phyloP scores from a whole-genome alignment of 768 basidiomycete genomes.

The Russula abietina region DNA sequence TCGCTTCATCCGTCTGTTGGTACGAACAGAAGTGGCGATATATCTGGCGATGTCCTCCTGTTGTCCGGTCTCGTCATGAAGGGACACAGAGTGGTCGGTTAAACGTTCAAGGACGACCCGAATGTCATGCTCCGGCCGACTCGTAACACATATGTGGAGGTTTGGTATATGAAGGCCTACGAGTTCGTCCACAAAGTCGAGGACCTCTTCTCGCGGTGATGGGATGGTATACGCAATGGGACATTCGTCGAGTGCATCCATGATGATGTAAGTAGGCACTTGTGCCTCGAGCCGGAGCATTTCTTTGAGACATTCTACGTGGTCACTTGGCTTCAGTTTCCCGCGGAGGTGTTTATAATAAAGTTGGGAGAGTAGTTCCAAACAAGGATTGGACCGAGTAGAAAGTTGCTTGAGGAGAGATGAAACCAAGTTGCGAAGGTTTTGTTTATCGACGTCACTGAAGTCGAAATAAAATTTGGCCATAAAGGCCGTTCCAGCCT shows the following conservation, averaged over 20 bases:
- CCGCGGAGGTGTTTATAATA: neutral
- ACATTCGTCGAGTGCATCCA: constrained; percentile 5
- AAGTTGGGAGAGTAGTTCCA: neutral
- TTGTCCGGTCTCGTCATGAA: neutral
- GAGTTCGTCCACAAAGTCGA: constrained; percentile 1
- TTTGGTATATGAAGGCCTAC: neutral
- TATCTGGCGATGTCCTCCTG: neutral
- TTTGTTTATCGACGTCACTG: constrained; percentile 3
- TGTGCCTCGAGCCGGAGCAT: too few species aligned
- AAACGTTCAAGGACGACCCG: neutral
- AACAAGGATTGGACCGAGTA: neutral
- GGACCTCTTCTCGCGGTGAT: neutral
- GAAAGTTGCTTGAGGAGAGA: neutral
- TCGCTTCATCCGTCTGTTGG: neutral
- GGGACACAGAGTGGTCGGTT: neutral
- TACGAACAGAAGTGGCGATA: neutral
- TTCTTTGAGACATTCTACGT: too few species aligned
- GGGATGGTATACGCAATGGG: neutral
- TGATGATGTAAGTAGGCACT: neutral
- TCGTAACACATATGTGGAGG: constrained; percentile 8
- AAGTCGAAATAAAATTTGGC: constrained; percentile 10
- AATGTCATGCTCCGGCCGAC: constrained; percentile 9
- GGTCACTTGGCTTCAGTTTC: neutral
- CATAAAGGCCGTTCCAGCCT: neutral
- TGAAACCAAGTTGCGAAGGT: neutral